Evolutionary conservation across 176 grass and related monocot genomes (phyloP).

Genomic region (Oryza meridionalis): DNA sequence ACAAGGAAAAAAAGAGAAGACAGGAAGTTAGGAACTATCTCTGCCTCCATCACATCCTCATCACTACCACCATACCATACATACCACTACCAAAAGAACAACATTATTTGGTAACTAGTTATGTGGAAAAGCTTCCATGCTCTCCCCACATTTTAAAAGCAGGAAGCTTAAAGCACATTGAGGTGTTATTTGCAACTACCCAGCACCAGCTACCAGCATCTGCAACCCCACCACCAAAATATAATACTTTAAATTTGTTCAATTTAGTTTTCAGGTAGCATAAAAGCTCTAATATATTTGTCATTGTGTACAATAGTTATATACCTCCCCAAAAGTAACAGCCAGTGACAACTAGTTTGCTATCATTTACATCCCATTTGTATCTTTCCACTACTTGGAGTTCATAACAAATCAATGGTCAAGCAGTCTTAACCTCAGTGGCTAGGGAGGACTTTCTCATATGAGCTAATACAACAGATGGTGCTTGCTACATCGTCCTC

Average conservation of each 20-base stretch:
- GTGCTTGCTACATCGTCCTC: not conserved
- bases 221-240: not conserved
- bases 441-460: not conserved
- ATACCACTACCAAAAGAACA: not conserved
- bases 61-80: conserved; percentile 4
- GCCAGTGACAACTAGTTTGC: not conserved
- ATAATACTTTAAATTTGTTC: not conserved
- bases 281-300: not conserved
- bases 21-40: conserved; percentile 10
- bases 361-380: not conserved
- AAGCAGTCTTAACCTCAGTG: not conserved
- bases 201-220: not conserved
- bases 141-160: not conserved
- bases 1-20: not conserved
- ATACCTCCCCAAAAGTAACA: not conserved
- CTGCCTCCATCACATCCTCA: not conserved
- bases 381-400: not conserved
- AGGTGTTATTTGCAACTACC: not conserved
- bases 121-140: not conserved
- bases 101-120: not conserved
- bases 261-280: not conserved
- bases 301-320: not conserved
- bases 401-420: not conserved
- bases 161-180: not conserved
- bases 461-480: not conserved